These are phyloP conservation scores for maize (Zea mays) DNA, from an alignment of 176 grass and related monocot species.

Conservation along the genomic window Zm-B73-REFERENCE-NAM-5.0 NC_050103.1:170905501-170906000, in stretches of 20 bases:
- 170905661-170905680: background rate
- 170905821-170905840: background rate
- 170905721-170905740: too few relatives aligned
- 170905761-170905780: background rate
- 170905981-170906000: background rate
- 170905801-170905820: background rate
- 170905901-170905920: background rate
- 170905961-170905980: background rate
- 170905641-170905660: background rate
- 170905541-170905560: constrained; percentile 13
- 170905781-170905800: background rate
- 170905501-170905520: background rate
- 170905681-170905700: background rate
- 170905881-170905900: background rate
- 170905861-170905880: background rate
- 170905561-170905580: background rate
- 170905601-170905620: background rate
- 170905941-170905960: constrained; percentile 1
- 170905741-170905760: too few relatives aligned
- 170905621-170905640: background rate
- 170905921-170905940: background rate
- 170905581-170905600: background rate
- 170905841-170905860: background rate
- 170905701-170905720: too few relatives aligned
- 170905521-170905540: background rate